Percentiles rank a stretch among this genome's conserved stretches.
phyloP scores from a whole-genome alignment of 1,139 yeast genomes.

The Protomyces arabidopsidicola region DNA sequence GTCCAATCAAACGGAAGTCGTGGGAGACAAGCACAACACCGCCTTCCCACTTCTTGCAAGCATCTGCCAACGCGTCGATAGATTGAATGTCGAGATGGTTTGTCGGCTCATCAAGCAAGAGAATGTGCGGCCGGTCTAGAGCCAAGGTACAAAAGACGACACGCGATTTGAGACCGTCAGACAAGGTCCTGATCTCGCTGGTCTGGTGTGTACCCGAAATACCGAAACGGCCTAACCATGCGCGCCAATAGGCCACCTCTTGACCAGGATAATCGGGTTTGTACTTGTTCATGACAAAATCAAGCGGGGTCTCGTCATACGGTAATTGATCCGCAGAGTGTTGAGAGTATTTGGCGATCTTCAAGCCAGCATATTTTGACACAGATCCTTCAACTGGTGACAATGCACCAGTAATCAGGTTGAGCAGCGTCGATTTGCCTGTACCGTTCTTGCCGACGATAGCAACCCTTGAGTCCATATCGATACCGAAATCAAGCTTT shows the following conservation, averaged over 20 bases:
- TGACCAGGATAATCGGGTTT: conserved; percentile 66
- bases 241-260: conserved; percentile 98
- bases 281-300: conserved; percentile 75
- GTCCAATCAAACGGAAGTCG: conserved; percentile 96
- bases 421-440: conserved; percentile 93
- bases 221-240: conserved; percentile 96
- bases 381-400: conserved; percentile 81
- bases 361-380: conserved; percentile 93
- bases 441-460: conserved; percentile 99
- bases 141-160: conserved; percentile 96
- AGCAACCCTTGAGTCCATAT: conserved; percentile 98
- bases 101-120: conserved; percentile 97
- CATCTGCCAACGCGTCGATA: conserved; percentile 94
- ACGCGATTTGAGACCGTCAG: conserved; percentile 99
- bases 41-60: conserved; percentile 89
- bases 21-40: conserved; percentile 98
- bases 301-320: conserved; percentile 87
- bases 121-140: conserved; percentile 88
- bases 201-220: conserved; percentile 99
- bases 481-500: conserved; percentile 92
- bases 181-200: conserved; percentile 94
- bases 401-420: conserved; percentile 92
- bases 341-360: conserved; percentile 97
- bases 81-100: conserved; percentile 98
- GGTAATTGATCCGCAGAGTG: conserved; percentile 98